A percentile compares a stretch with the other conserved stretches of the same genome.
Evolutionary conservation across 495 filamentous ascomycete species (phyloP).

Genomic region (Chlorociboria aeruginascens): DNA sequence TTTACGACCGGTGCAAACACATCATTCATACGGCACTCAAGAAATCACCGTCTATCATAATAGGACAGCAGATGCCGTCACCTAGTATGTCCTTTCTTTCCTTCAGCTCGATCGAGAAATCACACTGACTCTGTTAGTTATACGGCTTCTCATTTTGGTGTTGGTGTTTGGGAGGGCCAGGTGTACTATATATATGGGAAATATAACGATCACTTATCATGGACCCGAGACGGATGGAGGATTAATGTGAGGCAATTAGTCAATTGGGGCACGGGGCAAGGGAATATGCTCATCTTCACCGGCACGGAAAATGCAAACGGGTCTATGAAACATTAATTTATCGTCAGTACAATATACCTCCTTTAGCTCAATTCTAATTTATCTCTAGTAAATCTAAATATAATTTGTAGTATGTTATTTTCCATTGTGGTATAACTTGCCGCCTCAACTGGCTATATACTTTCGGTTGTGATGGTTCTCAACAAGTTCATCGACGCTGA

Average conservation of each 20-base stretch:
- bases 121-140: background rate
- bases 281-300: too few species aligned
- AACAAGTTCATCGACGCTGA: too few species aligned
- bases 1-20: constrained; percentile 1
- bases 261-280: background rate
- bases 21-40: constrained; percentile 6
- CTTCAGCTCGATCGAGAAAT: background rate
- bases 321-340: too few species aligned
- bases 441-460: too few species aligned
- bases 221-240: background rate
- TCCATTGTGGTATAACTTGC: too few species aligned
- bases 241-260: background rate
- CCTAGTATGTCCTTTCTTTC: background rate
- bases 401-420: too few species aligned
- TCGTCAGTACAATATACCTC: too few species aligned
- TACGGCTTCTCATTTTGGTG: background rate
- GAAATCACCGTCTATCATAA: background rate
- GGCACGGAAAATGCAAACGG: too few species aligned
- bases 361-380: too few species aligned
- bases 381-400: too few species aligned
- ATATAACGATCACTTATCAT: background rate
- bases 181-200: background rate
- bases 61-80: background rate
- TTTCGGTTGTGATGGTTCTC: too few species aligned
- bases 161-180: background rate